These are phyloP conservation scores for Backusella westeae DNA, from an alignment of 192 early-diverging fungal species.

Conservation along the genomic window DNA sequence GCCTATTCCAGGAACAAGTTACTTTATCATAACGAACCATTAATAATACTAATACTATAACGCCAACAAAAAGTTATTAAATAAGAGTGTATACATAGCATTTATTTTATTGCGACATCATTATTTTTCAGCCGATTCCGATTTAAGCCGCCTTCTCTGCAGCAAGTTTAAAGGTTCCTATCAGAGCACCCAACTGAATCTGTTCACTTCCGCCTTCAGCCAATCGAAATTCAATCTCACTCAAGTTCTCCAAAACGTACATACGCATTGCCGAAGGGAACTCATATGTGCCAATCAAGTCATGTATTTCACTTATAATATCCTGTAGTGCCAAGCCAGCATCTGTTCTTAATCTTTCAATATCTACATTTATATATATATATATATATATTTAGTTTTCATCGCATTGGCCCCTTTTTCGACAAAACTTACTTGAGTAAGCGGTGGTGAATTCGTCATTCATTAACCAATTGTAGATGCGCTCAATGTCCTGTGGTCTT, in stretches of 20 bases:
- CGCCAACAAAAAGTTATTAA: too few relatives aligned
- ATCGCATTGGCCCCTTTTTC: background rate
- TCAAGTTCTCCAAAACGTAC: constrained; percentile 76
- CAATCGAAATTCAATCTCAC: constrained; percentile 92
- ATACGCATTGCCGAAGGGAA: constrained; percentile 67
- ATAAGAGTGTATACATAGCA: background rate
- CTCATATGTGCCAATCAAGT: constrained; percentile 64
- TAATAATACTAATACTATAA: background rate
- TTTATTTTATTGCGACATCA: background rate
- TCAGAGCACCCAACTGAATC: constrained; percentile 82
- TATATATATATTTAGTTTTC: background rate
- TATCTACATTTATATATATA: constrained; percentile 45
- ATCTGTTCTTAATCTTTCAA: constrained; percentile 71
- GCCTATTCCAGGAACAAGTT: too few relatives aligned
- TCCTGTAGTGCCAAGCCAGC: constrained; percentile 91
- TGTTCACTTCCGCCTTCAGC: constrained; percentile 81
- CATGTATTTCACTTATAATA: constrained; percentile 80
- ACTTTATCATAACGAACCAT: too few relatives aligned
- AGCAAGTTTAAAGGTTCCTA: constrained; percentile 85
- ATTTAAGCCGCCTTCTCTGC: background rate
- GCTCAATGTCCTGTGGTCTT: constrained; percentile 80
- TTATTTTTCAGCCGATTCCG: background rate
- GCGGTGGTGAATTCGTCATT: constrained; percentile 83
- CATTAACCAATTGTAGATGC: constrained; percentile 76
- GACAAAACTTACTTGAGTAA: constrained; percentile 49